These are phyloP conservation scores for Dryas integrifolia DNA, from an alignment of 331 rosid genomes.

Conservation along the genomic window DNA sequence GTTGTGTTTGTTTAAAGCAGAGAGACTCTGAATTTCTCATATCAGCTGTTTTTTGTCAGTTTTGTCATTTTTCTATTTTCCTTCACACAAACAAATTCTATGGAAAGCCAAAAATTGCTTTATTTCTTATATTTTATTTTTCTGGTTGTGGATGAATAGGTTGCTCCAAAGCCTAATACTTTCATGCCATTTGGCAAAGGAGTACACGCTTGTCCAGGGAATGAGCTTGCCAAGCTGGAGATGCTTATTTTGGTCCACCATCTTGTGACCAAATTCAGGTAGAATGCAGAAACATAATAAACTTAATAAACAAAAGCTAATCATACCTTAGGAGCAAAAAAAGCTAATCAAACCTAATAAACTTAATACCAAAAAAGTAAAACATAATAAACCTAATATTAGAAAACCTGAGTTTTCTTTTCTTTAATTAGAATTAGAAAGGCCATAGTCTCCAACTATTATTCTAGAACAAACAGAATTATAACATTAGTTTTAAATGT, in stretches of 20 bases:
- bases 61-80: not conserved
- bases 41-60: not conserved
- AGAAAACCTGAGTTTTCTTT: too few relatives aligned
- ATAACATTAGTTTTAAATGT: too few relatives aligned
- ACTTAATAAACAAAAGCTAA: too few relatives aligned
- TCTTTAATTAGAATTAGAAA: too few relatives aligned
- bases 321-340: too few relatives aligned
- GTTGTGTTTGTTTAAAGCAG: not conserved
- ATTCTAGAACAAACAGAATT: too few relatives aligned
- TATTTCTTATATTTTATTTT: not conserved
- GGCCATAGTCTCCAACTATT: too few relatives aligned
- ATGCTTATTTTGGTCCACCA: constrained; percentile 69
- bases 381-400: too few relatives aligned
- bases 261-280: constrained; percentile 71
- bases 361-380: too few relatives aligned
- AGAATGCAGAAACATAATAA: not conserved
- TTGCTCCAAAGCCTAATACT: constrained; percentile 65
- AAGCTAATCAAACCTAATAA: too few relatives aligned
- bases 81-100: not conserved
- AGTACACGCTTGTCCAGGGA: constrained; percentile 86
- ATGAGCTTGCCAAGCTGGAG: constrained; percentile 86
- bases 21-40: not conserved
- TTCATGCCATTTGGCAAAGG: constrained; percentile 95
- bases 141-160: constrained; percentile 37
- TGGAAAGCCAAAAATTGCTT: not conserved